Evolutionary conservation across 75 land plant genomes (phyloP), one percentile per base, ranked within the genome.

Genomic region (Pinus tabuliformis): DNA sequence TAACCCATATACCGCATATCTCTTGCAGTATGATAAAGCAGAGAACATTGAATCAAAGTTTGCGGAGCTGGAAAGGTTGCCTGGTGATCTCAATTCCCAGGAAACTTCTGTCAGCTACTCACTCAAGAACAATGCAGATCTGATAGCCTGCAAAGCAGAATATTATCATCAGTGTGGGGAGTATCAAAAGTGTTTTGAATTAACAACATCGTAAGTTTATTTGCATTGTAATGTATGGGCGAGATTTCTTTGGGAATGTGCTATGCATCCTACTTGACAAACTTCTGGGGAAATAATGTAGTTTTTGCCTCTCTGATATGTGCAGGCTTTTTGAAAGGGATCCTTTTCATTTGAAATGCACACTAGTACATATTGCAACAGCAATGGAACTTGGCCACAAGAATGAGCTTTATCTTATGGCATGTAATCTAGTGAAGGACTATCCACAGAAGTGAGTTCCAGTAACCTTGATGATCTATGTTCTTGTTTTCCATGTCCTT

Each of bases 311-410:
- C 52, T 28, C 33, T 78, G 42, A 5, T 24, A 36, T 57, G 57
- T 73, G 22, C 87, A 96, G 99, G 76, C 70, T 97, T 56, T 85
- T 97, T 71, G 98, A 92, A 79, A 92, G 83, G 70, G 99, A 97
- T 75, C 99, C 98, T 58, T 97, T 90, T 75, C 98, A 94, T 85
- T 73, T 92, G 39, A 94, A 90, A 73, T 87, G 91, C 81, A 92
- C 88, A 58, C 85, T 93, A 75, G 88, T 94, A 83, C 96, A 97
- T 85, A 81, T 97, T 74, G 98, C 82, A 73, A 89, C 99, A 71
- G 95, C 99, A 39, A 79, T 92, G 84, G 99, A 97, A 85, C 95
- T 97, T 81, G 98, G 92, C 39, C 93, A 85, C 58, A 90, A 94
- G 77, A 97, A 94, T 84, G 99, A 97, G 68, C 92, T 97, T 26